Percentiles rank a stretch among this genome's conserved stretches.
These are phyloP conservation scores for Lanmaoa pseudosensibilis DNA, from an alignment of 768 basidiomycete species.

Conservation along the genomic window DNA sequence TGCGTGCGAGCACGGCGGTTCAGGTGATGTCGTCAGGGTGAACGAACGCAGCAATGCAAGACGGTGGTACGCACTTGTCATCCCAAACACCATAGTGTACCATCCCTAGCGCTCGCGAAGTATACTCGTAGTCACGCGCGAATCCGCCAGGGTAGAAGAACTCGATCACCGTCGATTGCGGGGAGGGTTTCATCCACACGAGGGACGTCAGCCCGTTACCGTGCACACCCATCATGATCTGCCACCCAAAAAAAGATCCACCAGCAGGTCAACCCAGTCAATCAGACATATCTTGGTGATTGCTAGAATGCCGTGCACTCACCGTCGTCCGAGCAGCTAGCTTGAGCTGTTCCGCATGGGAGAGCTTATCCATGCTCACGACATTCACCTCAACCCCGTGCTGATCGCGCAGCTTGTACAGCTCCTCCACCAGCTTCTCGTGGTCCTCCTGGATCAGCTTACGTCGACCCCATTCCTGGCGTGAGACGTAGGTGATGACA, in stretches of 20 bases:
- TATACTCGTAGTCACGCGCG: slow-evolving; percentile 83
- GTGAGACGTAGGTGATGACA: slow-evolving; percentile 90
- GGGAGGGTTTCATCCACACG: slow-evolving; percentile 88
- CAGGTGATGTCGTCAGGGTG: not conserved
- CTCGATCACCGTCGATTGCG: slow-evolving; percentile 85
- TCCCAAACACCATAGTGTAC: slow-evolving; percentile 85
- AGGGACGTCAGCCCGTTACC: slow-evolving; percentile 89
- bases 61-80: slow-evolving; percentile 45
- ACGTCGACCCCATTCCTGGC: slow-evolving; percentile 85
- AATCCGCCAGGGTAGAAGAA: slow-evolving; percentile 87
- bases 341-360: slow-evolving; percentile 75
- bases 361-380: slow-evolving; percentile 79
- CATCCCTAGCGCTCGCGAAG: slow-evolving; percentile 80
- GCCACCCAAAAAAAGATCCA: not conserved
- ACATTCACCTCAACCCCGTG: slow-evolving; percentile 88
- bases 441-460: slow-evolving; percentile 79
- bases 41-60: not conserved
- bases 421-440: slow-evolving; percentile 70
- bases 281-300: not conserved
- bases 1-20: not conserved
- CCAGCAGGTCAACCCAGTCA: not conserved
- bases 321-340: slow-evolving; percentile 87
- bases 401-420: slow-evolving; percentile 64
- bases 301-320: slow-evolving; percentile 25
- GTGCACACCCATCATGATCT: slow-evolving; percentile 96